Percentiles rank a stretch among this genome's conserved stretches.
These are phyloP conservation scores for Purpureocillium takamizusanense DNA, from an alignment of 2,329 filamentous ascomycete species.

Conservation along the genomic window DNA sequence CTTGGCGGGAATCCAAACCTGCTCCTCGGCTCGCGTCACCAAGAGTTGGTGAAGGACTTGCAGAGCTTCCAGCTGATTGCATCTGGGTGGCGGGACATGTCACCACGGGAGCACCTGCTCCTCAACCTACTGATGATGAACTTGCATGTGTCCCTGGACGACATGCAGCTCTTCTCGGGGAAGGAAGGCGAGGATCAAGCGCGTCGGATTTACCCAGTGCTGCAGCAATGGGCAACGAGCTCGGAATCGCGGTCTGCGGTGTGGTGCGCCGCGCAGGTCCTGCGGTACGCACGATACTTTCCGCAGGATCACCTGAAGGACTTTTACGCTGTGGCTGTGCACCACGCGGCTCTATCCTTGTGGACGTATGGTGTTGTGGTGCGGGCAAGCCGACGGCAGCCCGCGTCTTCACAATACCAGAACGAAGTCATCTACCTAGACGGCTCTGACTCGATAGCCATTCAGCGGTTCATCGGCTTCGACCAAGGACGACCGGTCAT, in stretches of 20 bases:
- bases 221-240: constrained; percentile 51
- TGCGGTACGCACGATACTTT: constrained; percentile 49
- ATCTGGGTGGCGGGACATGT: constrained; percentile 31
- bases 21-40: constrained; percentile 45
- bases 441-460: constrained; percentile 38
- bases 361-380: constrained; percentile 61
- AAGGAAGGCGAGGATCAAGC: constrained; percentile 60
- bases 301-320: constrained; percentile 47
- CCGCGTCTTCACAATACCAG: constrained; percentile 19
- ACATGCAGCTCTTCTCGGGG: constrained; percentile 58
- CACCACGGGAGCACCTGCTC: constrained; percentile 37
- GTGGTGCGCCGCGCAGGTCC: constrained; percentile 60
- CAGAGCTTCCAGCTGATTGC: constrained; percentile 35
- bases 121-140: constrained; percentile 51
- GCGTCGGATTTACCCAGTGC: constrained; percentile 44
- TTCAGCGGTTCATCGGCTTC: constrained; percentile 48
- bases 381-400: constrained; percentile 26
- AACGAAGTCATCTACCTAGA: constrained; percentile 44
- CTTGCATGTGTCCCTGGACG: constrained; percentile 54
- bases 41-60: constrained; percentile 53
- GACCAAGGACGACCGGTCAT: constrained; percentile 46
- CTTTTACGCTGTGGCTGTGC: constrained; percentile 60
- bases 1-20: constrained; percentile 30
- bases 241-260: constrained; percentile 48
- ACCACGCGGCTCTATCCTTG: constrained; percentile 58